phyloP scores from a whole-genome alignment of 192 early-diverging fungal species.

The Coemansia sp. region DNA sequence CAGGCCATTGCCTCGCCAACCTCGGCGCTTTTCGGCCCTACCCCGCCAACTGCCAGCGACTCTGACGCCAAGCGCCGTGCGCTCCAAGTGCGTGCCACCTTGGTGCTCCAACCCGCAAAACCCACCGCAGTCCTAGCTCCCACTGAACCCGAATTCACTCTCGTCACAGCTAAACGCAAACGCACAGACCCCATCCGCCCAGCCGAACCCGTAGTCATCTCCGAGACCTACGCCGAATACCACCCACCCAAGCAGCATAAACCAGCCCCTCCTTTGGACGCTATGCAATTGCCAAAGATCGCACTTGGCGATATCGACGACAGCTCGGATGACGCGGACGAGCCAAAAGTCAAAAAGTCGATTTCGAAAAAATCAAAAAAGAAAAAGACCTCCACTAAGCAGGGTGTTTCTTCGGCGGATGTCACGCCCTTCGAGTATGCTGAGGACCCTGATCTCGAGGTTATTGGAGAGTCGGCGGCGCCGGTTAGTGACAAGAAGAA shows the following conservation, averaged over 20 bases:
- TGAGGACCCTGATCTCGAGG: constrained; percentile 9
- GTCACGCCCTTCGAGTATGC: constrained; percentile 31
- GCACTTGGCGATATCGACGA: constrained; percentile 14
- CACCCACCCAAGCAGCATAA: not conserved
- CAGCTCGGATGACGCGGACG: not conserved
- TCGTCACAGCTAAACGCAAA: not conserved
- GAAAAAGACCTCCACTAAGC: not conserved
- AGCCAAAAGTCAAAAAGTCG: not conserved
- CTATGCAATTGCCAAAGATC: constrained; percentile 22
- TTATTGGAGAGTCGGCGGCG: constrained; percentile 17
- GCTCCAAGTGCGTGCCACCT: constrained; percentile 27
- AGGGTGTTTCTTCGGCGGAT: not conserved
- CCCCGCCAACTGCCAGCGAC: not conserved
- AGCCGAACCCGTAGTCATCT: constrained; percentile 31
- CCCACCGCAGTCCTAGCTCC: constrained; percentile 17
- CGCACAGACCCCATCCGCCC: not conserved
- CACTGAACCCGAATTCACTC: constrained; percentile 1
- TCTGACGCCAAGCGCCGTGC: constrained; percentile 2
- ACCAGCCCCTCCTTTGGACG: not conserved
- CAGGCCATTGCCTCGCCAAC: constrained; percentile 10
- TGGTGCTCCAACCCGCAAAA: constrained; percentile 31
- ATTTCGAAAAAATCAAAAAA: constrained; percentile 1
- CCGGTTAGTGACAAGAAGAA: not conserved
- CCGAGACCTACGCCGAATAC: constrained; percentile 28
- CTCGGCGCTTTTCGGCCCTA: constrained; percentile 37